Conservation (phyloP, 1,284 basidiomycete species). For the Moesziomyces antarcticus region DNA sequence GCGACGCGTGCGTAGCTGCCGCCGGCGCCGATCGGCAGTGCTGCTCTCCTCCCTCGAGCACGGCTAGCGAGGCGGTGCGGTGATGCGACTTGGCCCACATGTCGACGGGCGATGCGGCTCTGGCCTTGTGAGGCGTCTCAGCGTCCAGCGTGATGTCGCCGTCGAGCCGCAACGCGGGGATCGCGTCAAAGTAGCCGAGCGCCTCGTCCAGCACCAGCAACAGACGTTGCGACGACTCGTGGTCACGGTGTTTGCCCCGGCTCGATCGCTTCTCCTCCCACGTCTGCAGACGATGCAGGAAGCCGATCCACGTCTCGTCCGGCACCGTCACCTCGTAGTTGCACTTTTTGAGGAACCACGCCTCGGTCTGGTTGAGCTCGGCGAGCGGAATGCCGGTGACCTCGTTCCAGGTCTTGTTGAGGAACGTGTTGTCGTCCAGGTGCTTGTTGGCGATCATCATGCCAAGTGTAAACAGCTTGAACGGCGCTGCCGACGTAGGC, state of each 20-base stretch:
- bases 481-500: conserved; percentile 59
- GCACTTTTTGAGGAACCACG: conserved; percentile 62
- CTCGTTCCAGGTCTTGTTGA: conserved; percentile 67
- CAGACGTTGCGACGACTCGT: conserved; percentile 47
- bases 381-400: conserved; percentile 65
- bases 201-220: conserved; percentile 55
- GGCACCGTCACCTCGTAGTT: conserved; percentile 63
- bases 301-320: conserved; percentile 60
- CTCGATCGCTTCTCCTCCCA: conserved; percentile 51
- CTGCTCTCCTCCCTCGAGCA: conserved; percentile 32
- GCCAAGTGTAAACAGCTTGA: conserved; percentile 65
- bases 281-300: conserved; percentile 47
- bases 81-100: conserved; percentile 38
- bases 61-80: conserved; percentile 20
- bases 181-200: conserved; percentile 42
- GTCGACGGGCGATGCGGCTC: conserved; percentile 19
- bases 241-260: conserved; percentile 35
- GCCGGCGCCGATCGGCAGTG: conserved; percentile 56
- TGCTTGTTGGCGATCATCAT: conserved; percentile 68
- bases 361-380: conserved; percentile 65
- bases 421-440: conserved; percentile 67
- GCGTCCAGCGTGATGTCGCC: conserved; percentile 3
- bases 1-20: conserved; percentile 10
- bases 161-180: conserved; percentile 39
- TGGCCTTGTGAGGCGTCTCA: conserved; percentile 2